Evolutionary conservation across 2,329 filamentous ascomycete genomes (phyloP).

Genomic region (Stagonosporopsis chrysanthemi): DNA sequence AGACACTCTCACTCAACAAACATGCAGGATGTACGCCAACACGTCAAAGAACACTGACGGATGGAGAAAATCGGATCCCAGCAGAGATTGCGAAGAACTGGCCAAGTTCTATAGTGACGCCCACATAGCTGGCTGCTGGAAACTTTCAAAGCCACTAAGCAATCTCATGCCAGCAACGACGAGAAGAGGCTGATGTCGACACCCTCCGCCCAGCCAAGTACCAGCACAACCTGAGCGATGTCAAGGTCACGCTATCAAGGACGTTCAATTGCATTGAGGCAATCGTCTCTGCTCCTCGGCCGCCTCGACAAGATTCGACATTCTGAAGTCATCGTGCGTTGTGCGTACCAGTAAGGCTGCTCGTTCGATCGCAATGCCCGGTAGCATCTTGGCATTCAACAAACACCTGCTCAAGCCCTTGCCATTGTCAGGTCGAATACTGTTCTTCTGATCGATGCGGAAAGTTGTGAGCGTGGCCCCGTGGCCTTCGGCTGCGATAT

Average conservation of each 20-base stretch:
- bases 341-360: not conserved
- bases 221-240: not conserved
- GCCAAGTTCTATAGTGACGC: not conserved
- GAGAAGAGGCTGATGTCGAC: not conserved
- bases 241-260: not conserved
- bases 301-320: no score
- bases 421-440: no score
- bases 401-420: no score
- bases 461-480: no score
- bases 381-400: no score
- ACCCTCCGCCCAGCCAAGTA: not conserved
- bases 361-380: no score
- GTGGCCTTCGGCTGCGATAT: no score
- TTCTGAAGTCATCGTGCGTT: no score
- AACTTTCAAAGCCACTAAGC: not conserved
- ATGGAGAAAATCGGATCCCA: no score
- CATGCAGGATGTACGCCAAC: not conserved
- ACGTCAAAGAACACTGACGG: not conserved
- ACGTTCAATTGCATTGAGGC: not conserved
- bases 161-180: not conserved
- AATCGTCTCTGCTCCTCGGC: not conserved
- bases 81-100: not conserved
- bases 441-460: no score
- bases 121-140: not conserved
- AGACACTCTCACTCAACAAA: not conserved